These are phyloP conservation scores for Colletotrichum sansevieriae DNA, from an alignment of 2,329 filamentous ascomycete genomes.

Conservation along the genomic window DNA sequence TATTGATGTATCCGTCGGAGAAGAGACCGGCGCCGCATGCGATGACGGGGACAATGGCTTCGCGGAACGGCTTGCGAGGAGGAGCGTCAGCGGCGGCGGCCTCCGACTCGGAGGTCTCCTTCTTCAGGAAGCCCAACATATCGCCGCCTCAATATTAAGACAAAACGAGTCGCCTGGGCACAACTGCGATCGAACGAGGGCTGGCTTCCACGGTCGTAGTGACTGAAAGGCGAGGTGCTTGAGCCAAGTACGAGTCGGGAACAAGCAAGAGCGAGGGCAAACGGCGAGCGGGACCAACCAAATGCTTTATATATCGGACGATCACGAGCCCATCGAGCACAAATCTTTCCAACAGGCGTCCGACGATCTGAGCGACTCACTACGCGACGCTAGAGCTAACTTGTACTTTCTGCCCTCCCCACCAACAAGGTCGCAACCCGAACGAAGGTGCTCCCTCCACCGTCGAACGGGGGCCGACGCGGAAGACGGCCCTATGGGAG, in stretches of 20 bases:
- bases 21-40: constrained; percentile 92
- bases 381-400: constrained; percentile 9
- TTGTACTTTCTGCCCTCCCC: neutral
- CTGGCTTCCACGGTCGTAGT: neutral
- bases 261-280: neutral
- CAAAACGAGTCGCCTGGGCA: neutral
- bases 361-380: neutral
- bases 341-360: neutral
- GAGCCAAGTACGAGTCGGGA: constrained; percentile 2
- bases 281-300: constrained; percentile 6
- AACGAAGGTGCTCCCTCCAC: neutral
- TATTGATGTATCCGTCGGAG: constrained; percentile 92
- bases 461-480: constrained; percentile 12
- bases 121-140: constrained; percentile 27
- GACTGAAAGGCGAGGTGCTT: constrained; percentile 1
- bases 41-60: constrained; percentile 73
- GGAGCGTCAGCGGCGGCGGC: neutral
- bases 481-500: constrained; percentile 16
- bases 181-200: neutral
- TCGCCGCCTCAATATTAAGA: neutral
- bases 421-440: constrained; percentile 15
- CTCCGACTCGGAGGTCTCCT: constrained; percentile 27
- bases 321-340: constrained; percentile 21
- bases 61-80: constrained; percentile 29
- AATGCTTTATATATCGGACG: constrained; percentile 35